These are phyloP conservation scores for Curvularia lunata DNA, from an alignment of 2,329 filamentous ascomycete species.

Conservation along the genomic window DNA sequence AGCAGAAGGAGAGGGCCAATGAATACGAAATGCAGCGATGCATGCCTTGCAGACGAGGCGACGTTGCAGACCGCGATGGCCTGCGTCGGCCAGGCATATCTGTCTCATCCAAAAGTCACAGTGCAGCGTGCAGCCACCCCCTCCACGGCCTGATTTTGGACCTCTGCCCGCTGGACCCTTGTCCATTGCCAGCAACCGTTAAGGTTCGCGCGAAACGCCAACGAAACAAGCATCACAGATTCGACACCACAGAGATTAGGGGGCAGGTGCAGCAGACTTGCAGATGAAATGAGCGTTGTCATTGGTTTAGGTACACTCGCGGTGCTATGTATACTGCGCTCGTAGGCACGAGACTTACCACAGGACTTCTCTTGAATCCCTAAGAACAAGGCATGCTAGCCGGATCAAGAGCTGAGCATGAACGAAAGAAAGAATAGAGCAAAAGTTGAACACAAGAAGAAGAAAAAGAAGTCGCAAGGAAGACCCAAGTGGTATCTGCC, in stretches of 20 bases:
- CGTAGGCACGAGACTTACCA: constrained; percentile 19
- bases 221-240: background rate
- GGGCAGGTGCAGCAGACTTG: background rate
- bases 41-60: no score
- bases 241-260: background rate
- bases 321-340: constrained; percentile 16
- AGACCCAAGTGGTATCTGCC: constrained; percentile 18
- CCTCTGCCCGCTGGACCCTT: background rate
- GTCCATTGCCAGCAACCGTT: background rate
- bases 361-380: constrained; percentile 15
- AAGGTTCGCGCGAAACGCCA: background rate
- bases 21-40: no score
- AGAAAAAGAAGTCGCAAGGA: constrained; percentile 13
- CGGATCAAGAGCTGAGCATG: constrained; percentile 21
- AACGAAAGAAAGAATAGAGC: constrained; percentile 26
- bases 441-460: constrained; percentile 15
- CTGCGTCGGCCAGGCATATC: background rate
- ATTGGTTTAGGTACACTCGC: constrained; percentile 22
- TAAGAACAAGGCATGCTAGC: constrained; percentile 24
- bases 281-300: constrained; percentile 18
- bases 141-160: background rate
- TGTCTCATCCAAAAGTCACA: background rate
- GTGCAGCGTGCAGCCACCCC: background rate
- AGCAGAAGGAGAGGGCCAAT: background rate
- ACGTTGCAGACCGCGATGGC: background rate